Percentiles rank a stretch among this genome's conserved stretches.
phyloP scores from a whole-genome alignment of 306 rosid species.

The Acmispon strigosus region DNA sequence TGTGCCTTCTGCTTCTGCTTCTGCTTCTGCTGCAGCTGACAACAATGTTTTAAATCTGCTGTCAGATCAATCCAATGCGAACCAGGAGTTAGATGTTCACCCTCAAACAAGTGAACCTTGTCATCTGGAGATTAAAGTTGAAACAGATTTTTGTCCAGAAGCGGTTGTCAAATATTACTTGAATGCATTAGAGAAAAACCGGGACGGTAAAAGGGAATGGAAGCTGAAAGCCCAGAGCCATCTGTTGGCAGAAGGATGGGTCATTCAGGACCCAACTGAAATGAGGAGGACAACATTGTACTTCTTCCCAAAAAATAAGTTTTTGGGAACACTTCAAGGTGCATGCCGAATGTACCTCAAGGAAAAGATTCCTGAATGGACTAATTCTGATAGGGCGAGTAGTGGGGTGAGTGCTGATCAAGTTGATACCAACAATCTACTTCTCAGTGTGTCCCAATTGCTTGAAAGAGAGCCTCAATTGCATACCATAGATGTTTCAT shows the following conservation, averaged over 20 bases:
- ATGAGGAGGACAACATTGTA: constrained; percentile 30
- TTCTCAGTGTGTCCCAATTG: constrained; percentile 23
- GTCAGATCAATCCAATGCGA: constrained; percentile 14
- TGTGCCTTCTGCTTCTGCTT: background rate
- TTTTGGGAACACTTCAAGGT: constrained; percentile 26
- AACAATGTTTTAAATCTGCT: background rate
- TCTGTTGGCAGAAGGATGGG: constrained; percentile 51
- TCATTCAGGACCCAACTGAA: constrained; percentile 19
- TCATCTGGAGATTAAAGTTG: background rate
- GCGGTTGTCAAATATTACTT: constrained; percentile 41
- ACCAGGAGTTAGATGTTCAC: constrained; percentile 12
- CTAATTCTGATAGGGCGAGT: constrained; percentile 2
- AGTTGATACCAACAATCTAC: constrained; percentile 10
- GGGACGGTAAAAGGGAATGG: constrained; percentile 9
- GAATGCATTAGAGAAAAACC: background rate
- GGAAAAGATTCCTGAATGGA: constrained; percentile 26
- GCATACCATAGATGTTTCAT: background rate
- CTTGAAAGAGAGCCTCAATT: constrained; percentile 29
- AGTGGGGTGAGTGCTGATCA: constrained; percentile 18
- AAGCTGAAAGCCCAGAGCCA: constrained; percentile 38
- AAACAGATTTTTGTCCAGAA: constrained; percentile 36
- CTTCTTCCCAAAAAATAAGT: constrained; percentile 40
- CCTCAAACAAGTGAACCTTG: constrained; percentile 11
- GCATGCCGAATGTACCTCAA: constrained; percentile 47
- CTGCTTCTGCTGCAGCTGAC: background rate